A percentile compares a stretch with the other conserved stretches of the same genome.
These are phyloP conservation scores for Colletotrichum tamarilloi DNA, from an alignment of 2,329 filamentous ascomycete species.

Conservation along the genomic window DNA sequence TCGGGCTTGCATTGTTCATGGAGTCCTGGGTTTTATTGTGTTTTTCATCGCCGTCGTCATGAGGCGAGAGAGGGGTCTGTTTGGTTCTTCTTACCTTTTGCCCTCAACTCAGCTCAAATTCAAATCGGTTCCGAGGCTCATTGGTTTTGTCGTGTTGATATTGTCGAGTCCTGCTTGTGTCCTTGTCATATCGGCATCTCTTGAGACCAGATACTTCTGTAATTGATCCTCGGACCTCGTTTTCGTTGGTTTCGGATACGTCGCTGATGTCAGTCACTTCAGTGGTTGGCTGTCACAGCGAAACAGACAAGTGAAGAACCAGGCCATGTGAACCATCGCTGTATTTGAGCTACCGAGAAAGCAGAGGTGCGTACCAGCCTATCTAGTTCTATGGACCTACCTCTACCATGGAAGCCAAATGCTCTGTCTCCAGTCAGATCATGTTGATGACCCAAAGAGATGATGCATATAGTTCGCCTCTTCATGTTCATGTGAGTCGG, in stretches of 20 bases:
- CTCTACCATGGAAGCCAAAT: neutral
- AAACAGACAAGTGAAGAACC: neutral
- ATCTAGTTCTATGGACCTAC: neutral
- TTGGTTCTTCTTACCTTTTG: neutral
- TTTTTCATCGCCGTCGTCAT: neutral
- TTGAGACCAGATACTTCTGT: too few species aligned
- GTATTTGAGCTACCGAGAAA: neutral
- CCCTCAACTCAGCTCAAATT: neutral
- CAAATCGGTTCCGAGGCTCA: neutral
- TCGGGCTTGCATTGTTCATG: slow-evolving; percentile 7
- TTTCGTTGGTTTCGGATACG: too few species aligned
- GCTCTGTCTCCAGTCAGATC: neutral
- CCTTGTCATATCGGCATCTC: too few species aligned
- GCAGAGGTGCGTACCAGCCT: neutral
- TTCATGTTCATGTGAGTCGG: neutral
- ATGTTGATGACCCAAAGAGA: neutral
- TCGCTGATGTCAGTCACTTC: neutral
- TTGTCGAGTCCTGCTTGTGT: too few species aligned
- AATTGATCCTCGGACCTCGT: rapidly evolving
- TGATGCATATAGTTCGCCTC: neutral
- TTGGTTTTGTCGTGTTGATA: too few species aligned
- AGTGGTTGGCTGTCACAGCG: neutral
- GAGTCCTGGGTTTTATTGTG: neutral
- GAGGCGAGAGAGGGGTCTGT: neutral
- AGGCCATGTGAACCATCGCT: neutral